Conservation (phyloP, 306 rosid genomes). For the Mimosa pudica region DNA sequence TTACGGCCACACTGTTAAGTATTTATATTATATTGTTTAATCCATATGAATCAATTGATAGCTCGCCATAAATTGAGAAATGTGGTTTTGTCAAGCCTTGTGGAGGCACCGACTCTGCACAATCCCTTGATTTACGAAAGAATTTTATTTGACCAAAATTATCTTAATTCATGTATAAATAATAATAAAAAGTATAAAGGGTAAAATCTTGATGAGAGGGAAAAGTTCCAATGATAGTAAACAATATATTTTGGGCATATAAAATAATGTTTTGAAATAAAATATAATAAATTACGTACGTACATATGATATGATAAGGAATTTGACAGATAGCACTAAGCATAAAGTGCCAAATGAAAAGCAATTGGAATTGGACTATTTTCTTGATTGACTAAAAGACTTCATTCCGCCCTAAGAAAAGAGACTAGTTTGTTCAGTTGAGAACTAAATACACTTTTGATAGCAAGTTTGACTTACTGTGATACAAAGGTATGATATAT, state of each 20-base stretch:
- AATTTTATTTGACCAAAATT: constrained; percentile 26
- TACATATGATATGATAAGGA: background rate
- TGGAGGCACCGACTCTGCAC: constrained; percentile 50
- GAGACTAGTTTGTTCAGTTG: background rate
- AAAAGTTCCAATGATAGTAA: background rate
- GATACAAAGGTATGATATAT: too few relatives aligned
- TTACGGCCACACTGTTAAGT: background rate
- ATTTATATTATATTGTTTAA: constrained; percentile 7
- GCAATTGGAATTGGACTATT: background rate
- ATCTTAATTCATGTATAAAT: background rate
- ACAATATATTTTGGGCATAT: background rate
- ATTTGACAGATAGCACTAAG: background rate
- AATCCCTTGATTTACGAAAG: constrained; percentile 53
- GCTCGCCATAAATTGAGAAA: constrained; percentile 31
- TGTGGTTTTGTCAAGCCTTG: constrained; percentile 31
- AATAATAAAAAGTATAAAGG: background rate
- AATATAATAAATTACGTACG: background rate
- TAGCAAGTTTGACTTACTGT: background rate
- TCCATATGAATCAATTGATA: constrained; percentile 26
- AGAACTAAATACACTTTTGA: background rate
- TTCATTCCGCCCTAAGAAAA: background rate
- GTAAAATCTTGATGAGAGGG: background rate
- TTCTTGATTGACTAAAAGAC: background rate
- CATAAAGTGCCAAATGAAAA: background rate
- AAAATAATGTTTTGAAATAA: background rate